A percentile compares a stretch with the other conserved stretches of the same genome.
These are phyloP conservation scores for Blastobotrys robertii DNA, from an alignment of 805 yeast genomes.

Conservation along the genomic window DNA sequence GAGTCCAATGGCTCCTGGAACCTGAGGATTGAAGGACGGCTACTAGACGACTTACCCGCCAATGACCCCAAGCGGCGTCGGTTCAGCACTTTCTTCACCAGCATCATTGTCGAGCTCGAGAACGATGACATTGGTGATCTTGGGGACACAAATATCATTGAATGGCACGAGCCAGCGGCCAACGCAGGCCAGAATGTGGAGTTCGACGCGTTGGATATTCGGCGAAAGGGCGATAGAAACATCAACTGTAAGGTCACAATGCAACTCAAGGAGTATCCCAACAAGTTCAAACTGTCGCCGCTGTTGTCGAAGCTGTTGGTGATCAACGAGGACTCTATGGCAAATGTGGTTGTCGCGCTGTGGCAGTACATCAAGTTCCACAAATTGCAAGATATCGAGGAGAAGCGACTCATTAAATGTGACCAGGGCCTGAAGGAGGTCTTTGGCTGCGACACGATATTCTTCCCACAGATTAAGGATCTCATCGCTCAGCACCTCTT, in stretches of 20 bases:
- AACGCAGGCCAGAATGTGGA: constrained; percentile 32
- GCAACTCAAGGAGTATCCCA: constrained; percentile 70
- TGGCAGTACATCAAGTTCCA: constrained; percentile 73
- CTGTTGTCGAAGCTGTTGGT: constrained; percentile 67
- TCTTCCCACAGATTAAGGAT: constrained; percentile 65
- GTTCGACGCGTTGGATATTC: constrained; percentile 86
- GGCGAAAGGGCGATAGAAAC: constrained; percentile 62
- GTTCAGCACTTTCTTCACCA: constrained; percentile 73
- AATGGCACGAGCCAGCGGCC: constrained; percentile 74
- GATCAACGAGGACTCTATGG: constrained; percentile 68
- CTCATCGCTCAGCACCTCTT: constrained; percentile 53
- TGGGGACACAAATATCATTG: constrained; percentile 43
- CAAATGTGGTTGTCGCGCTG: constrained; percentile 66
- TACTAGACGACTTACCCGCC: constrained; percentile 41
- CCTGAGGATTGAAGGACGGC: constrained; percentile 77
- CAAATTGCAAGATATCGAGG: constrained; percentile 49
- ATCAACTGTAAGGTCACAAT: constrained; percentile 64
- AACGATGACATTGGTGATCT: constrained; percentile 18
- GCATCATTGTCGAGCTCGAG: constrained; percentile 70
- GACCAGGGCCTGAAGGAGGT: constrained; percentile 38
- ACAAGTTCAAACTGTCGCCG: constrained; percentile 52
- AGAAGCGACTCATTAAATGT: constrained; percentile 43
- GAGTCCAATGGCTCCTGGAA: constrained; percentile 57
- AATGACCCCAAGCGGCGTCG: constrained; percentile 44
- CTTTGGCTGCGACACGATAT: constrained; percentile 42